A percentile compares a stretch with the other conserved stretches of the same genome.
These are phyloP conservation scores for Fusarium tuaranense DNA, from an alignment of 2,329 filamentous ascomycete species.

Conservation along the genomic window DNA sequence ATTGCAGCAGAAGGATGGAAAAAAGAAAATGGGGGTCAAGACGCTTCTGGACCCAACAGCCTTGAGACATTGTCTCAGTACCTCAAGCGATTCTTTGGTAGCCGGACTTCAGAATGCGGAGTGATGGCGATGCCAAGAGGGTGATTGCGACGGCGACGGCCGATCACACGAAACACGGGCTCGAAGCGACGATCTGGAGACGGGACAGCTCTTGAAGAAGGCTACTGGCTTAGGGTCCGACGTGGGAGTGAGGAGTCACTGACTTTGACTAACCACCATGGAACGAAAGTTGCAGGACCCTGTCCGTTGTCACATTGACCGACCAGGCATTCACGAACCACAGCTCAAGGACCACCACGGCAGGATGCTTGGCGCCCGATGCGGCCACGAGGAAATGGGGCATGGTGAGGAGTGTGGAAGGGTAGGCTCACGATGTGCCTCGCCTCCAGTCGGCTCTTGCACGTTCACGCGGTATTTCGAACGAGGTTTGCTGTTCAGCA, in stretches of 20 bases:
- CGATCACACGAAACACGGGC: constrained; percentile 21
- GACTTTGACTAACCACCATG: constrained; percentile 21
- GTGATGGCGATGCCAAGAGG: not conserved
- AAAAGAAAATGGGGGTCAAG: not conserved
- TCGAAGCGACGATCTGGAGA: constrained; percentile 22
- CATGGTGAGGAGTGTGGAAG: constrained; percentile 1
- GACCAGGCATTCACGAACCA: constrained; percentile 1
- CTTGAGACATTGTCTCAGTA: not conserved
- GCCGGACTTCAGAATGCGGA: not conserved
- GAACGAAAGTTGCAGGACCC: constrained; percentile 28
- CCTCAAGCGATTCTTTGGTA: not conserved
- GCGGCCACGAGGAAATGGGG: constrained; percentile 3
- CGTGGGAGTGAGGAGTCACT: constrained; percentile 5
- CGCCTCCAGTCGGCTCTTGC: constrained; percentile 8
- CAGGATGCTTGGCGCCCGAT: constrained; percentile 26
- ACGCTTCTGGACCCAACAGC: not conserved
- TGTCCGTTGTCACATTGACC: not conserved
- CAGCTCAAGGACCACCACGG: not conserved
- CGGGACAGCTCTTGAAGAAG: constrained; percentile 8
- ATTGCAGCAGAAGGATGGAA: not conserved
- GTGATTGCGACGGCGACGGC: constrained; percentile 1
- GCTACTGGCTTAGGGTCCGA: not conserved
- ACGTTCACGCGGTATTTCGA: constrained; percentile 21
- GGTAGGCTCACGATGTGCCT: not conserved
- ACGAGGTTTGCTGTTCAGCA: constrained; percentile 21